These are phyloP conservation scores for Leptomonas pyrrhocoris DNA, from an alignment of 208 protist species.

Conservation along the genomic window DNA sequence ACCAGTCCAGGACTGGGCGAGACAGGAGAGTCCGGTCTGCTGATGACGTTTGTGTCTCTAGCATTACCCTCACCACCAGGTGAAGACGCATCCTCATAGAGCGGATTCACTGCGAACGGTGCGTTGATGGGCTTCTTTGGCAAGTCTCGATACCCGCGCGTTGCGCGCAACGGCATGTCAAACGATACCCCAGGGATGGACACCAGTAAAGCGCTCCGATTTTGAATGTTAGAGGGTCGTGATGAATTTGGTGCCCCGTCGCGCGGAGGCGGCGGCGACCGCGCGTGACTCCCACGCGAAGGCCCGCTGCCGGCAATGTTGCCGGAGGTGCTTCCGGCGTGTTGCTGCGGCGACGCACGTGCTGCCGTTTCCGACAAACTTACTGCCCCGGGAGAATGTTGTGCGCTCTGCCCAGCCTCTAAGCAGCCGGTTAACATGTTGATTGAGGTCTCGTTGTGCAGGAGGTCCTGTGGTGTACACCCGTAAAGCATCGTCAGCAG, in stretches of 20 bases:
- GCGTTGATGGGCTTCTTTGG: constrained; percentile 48
- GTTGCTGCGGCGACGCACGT: not conserved
- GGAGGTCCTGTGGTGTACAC: constrained; percentile 36
- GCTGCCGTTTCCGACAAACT: not conserved
- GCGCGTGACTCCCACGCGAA: not conserved
- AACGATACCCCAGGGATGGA: constrained; percentile 32
- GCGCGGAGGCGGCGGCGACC: constrained; percentile 2
- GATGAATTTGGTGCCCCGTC: not conserved
- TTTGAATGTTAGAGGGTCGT: constrained; percentile 17
- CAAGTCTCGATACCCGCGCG: constrained; percentile 43
- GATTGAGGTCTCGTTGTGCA: constrained; percentile 24
- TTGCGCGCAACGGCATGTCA: constrained; percentile 18
- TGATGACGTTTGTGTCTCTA: not conserved
- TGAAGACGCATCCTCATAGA: constrained; percentile 35
- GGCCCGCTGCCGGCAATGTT: not conserved
- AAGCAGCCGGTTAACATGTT: constrained; percentile 17
- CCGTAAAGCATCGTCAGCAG: constrained; percentile 35
- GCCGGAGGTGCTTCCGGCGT: not conserved
- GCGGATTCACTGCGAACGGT: constrained; percentile 56
- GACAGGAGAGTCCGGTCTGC: not conserved
- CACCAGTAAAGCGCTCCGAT: constrained; percentile 15
- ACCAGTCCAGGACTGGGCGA: not conserved
- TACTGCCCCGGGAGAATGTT: not conserved
- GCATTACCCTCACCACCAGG: not conserved
- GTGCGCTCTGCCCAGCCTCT: not conserved